Percentiles rank a stretch among this genome's conserved stretches.
Evolutionary conservation across 2,329 filamentous ascomycete genomes (phyloP).

Genomic region (Clonostachys sp.): DNA sequence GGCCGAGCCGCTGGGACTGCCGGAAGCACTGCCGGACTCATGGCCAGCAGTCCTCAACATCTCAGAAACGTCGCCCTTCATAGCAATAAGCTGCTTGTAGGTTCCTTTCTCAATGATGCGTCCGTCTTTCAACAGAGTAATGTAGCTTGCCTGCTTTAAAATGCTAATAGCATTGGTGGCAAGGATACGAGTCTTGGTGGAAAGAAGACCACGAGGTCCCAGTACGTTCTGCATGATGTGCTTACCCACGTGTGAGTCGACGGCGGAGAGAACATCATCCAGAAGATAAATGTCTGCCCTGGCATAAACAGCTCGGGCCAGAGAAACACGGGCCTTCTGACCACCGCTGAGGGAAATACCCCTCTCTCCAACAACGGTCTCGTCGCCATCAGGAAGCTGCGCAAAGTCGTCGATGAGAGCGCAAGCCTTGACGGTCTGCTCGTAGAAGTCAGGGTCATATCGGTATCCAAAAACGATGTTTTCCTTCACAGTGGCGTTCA

Average conservation of each 20-base stretch:
- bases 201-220: conserved; percentile 76
- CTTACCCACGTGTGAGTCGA: conserved; percentile 95
- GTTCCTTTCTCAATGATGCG: conserved; percentile 83
- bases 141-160: conserved; percentile 82
- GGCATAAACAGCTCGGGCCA: conserved; percentile 93
- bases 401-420: conserved; percentile 87
- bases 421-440: conserved; percentile 86
- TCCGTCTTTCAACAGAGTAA: conserved; percentile 79
- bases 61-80: conserved; percentile 85
- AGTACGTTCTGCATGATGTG: conserved; percentile 95
- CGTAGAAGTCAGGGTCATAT: conserved; percentile 91
- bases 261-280: conserved; percentile 90
- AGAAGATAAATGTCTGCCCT: conserved; percentile 94
- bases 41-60: conserved; percentile 74
- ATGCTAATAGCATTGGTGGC: conserved; percentile 95
- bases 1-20: conserved; percentile 36
- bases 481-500: conserved; percentile 95
- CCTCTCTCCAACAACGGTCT: conserved; percentile 93
- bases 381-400: conserved; percentile 89
- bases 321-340: conserved; percentile 88
- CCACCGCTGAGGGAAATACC: conserved; percentile 95
- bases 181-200: conserved; percentile 82
- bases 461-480: conserved; percentile 96
- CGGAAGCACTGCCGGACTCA: conserved; percentile 35
- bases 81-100: conserved; percentile 84